Evolutionary conservation across 306 rosid genomes (phyloP), one percentile per base, ranked within the genome.

Genomic region (Neltuma alba): DNA sequence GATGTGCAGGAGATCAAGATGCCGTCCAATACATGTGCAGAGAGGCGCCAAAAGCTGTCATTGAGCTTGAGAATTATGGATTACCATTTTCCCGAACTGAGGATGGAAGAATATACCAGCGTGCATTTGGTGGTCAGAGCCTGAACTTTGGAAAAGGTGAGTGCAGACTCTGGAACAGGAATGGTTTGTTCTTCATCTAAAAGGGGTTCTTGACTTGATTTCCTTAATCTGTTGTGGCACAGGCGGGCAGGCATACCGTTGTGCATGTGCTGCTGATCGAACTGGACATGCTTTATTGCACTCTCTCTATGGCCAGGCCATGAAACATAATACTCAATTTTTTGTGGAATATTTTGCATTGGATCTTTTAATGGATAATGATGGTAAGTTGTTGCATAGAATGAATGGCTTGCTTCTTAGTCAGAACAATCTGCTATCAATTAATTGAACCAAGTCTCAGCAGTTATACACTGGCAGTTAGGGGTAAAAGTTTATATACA

Each of bases 61-160:
- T 93, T 75, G 98, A 93, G 79, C 93, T 91, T 65, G 98, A 93
- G 82, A 91, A 91, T 85, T 93, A 93, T 83, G 98, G 98, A 62
- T 79, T 93, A 45, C 98, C 98, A 70, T 93, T 93, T 85, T 93
- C 94, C 74, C 82, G 92, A 72, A 93, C 98, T 31, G 97, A 93
- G 82, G 97, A 89, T 50, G 97, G 98, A 79, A 93, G 62, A 87
- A 93, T 93, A 76, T 93, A 93, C 79, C 94, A 93, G 86, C 98
- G 98, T 44, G 98, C 97, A 47, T 94, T 94, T 89, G 98, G 98
- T 60, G 98, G 98, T 75, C 98, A 94, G 76, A 94, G 98, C 81
- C 94, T 94, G 41, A 85, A 94, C 87, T 94, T 87, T 70, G 98
- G 98, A 86, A 92, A 89, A 88, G 98, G 98, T 92, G 74, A 20